A percentile compares a stretch with the other conserved stretches of the same genome.
Evolutionary conservation across 768 basidiomycete genomes (phyloP).

Genomic region (Jaapia argillacea): DNA sequence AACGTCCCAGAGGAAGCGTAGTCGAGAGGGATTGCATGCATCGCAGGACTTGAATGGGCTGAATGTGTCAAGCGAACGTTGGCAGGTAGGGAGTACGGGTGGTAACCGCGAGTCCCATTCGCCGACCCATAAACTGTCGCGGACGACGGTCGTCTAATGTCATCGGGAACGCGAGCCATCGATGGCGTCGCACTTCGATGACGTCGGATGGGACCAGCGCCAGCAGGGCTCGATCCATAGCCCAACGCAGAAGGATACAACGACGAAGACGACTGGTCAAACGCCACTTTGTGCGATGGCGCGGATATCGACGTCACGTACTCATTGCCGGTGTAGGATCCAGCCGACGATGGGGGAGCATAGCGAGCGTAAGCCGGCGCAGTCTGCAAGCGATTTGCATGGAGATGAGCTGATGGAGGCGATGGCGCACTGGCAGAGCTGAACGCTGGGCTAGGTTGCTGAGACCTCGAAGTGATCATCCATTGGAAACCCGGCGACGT

Average conservation of each 20-base stretch:
- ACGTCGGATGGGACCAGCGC: conserved; percentile 53
- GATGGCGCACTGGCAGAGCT: conserved; percentile 29
- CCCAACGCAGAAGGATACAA: conserved; percentile 38
- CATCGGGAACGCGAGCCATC: conserved; percentile 36
- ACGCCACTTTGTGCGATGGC: conserved; percentile 57
- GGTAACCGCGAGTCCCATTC: conserved; percentile 20
- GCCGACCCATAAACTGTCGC: conserved; percentile 25
- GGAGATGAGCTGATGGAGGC: conserved; percentile 19
- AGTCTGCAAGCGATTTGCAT: no score
- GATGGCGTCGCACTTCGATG: conserved; percentile 76
- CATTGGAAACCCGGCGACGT: conserved; percentile 25
- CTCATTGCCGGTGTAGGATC: conserved; percentile 17
- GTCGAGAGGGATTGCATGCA: conserved; percentile 40
- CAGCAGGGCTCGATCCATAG: conserved; percentile 15
- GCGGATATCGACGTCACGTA: conserved; percentile 45
- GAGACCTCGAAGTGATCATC: conserved; percentile 16
- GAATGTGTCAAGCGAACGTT: conserved; percentile 14
- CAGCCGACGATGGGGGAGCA: conserved; percentile 3
- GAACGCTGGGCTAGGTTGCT: conserved; percentile 31
- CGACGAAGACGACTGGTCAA: conserved; percentile 47
- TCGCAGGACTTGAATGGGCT: conserved; percentile 27
- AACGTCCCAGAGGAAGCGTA: conserved; percentile 7
- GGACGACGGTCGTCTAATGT: conserved; percentile 35
- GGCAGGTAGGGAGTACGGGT: conserved; percentile 20
- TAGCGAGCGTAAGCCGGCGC: conserved; percentile 7